A percentile compares a stretch with the other conserved stretches of the same genome.
Conservation (phyloP, 139 green algal genomes). For the Marvania coccoides region DNA sequence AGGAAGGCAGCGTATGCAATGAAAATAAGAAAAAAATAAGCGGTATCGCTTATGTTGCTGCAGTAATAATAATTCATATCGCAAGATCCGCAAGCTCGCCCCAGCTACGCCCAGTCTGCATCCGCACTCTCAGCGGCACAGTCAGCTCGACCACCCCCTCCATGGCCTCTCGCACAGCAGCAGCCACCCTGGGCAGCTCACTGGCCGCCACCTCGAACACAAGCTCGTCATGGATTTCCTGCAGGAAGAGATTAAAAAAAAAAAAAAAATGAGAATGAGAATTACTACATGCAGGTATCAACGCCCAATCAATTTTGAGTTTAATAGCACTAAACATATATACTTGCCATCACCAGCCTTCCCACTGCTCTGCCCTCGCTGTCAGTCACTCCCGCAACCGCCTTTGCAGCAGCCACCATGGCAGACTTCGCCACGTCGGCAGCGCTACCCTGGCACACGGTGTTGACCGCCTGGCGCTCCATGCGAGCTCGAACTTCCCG, state of each 20-base stretch:
- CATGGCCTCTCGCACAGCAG: conserved; percentile 45
- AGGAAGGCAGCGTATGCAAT: too few relatives aligned
- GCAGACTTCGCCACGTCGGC: conserved; percentile 72
- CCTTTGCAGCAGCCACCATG: conserved; percentile 36
- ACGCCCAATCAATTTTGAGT: too few relatives aligned
- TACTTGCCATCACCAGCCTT: background rate
- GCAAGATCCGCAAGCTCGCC: conserved; percentile 41
- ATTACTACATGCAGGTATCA: too few relatives aligned
- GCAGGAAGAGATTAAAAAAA: too few relatives aligned
- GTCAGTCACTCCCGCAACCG: background rate
- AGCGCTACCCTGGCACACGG: conserved; percentile 59
- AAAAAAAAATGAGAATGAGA: too few relatives aligned
- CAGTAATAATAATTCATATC: background rate
- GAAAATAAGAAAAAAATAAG: too few relatives aligned
- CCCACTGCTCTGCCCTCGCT: background rate
- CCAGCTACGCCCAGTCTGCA: conserved; percentile 59
- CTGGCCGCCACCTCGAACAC: conserved; percentile 61
- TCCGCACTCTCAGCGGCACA: conserved; percentile 62
- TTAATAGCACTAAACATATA: too few relatives aligned
- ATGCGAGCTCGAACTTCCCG: conserved; percentile 10
- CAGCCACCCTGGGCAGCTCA: conserved; percentile 6
- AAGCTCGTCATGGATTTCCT: conserved; percentile 85
- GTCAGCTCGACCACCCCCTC: conserved; percentile 37
- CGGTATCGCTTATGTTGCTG: too few relatives aligned
- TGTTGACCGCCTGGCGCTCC: conserved; percentile 70